These are phyloP conservation scores for Rhodotorula sp. DNA, from an alignment of 1,284 basidiomycete species.

Conservation along the genomic window DNA sequence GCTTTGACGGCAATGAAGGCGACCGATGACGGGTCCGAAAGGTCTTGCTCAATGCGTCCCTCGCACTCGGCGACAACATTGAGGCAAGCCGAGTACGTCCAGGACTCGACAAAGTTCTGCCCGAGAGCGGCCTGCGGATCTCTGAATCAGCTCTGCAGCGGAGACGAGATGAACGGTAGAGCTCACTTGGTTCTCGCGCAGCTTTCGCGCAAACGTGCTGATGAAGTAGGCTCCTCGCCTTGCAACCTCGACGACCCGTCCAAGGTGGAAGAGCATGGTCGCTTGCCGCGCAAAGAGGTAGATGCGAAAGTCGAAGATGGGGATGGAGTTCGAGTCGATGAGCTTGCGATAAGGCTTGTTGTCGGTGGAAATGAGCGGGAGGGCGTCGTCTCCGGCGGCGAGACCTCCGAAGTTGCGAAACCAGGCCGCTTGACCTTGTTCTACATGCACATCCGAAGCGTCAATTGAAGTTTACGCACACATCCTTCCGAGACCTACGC, in stretches of 20 bases:
- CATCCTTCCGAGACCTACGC: not conserved
- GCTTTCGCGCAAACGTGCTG: slow-evolving; percentile 71
- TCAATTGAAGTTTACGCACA: not conserved
- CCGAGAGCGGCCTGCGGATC: slow-evolving; percentile 65
- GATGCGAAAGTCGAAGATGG: slow-evolving; percentile 88
- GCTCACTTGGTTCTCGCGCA: slow-evolving; percentile 73
- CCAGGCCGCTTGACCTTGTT: slow-evolving; percentile 79
- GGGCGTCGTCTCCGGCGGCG: slow-evolving; percentile 69
- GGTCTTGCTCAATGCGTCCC: slow-evolving; percentile 67
- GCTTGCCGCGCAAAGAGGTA: slow-evolving; percentile 90
- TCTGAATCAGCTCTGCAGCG: not conserved
- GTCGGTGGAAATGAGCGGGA: slow-evolving; percentile 72
- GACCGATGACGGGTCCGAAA: slow-evolving; percentile 10
- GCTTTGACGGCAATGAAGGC: slow-evolving; percentile 60
- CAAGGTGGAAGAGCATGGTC: slow-evolving; percentile 70
- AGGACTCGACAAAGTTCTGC: slow-evolving; percentile 80
- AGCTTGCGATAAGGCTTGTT: slow-evolving; percentile 87
- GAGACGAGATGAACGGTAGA: not conserved
- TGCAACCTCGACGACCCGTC: slow-evolving; percentile 67
- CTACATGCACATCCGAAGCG: slow-evolving; percentile 52
- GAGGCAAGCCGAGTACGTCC: slow-evolving; percentile 88
- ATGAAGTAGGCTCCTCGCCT: slow-evolving; percentile 71
- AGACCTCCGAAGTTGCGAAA: slow-evolving; percentile 75
- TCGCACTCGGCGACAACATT: slow-evolving; percentile 84
- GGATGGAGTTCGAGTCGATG: slow-evolving; percentile 85